A percentile compares a stretch with the other conserved stretches of the same genome.
Evolutionary conservation across 352 stramenopile species (phyloP).

Genomic region (Thraustochytrium sp.): DNA sequence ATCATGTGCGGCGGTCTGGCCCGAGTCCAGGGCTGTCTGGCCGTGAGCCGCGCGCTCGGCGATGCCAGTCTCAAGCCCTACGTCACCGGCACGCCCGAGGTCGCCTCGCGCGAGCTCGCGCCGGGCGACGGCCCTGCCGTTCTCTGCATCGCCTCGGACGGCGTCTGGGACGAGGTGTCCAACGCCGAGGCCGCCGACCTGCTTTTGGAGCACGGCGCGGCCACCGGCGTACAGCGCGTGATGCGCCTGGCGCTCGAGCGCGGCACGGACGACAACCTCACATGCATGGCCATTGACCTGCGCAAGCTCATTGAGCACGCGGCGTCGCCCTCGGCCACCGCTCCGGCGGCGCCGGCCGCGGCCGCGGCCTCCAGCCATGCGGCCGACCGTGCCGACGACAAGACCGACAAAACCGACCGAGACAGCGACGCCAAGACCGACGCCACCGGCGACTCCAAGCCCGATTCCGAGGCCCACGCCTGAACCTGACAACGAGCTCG

Average conservation of each 20-base stretch:
- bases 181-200: constrained; percentile 31
- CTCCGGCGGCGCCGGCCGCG: background rate
- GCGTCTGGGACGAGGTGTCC: constrained; percentile 29
- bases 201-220: background rate
- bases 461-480: no score
- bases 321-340: background rate
- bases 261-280: constrained; percentile 35
- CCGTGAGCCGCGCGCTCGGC: constrained; percentile 81
- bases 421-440: background rate
- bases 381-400: background rate
- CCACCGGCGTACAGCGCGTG: background rate
- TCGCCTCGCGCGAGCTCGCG: constrained; percentile 1
- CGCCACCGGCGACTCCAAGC: background rate
- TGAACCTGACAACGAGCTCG: no score
- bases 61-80: constrained; percentile 83
- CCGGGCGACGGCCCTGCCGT: background rate
- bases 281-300: constrained; percentile 24
- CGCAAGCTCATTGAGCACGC: no score
- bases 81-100: constrained; percentile 75
- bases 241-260: background rate
- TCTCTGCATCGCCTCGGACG: constrained; percentile 41
- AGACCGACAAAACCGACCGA: background rate
- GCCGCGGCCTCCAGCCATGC: background rate
- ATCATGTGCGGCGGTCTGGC: constrained; percentile 75
- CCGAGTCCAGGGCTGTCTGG: constrained; percentile 78